Base-by-base conservation (phyloP, 106 monocot genomes). In the Dioscorea zingiberensis region DNA sequence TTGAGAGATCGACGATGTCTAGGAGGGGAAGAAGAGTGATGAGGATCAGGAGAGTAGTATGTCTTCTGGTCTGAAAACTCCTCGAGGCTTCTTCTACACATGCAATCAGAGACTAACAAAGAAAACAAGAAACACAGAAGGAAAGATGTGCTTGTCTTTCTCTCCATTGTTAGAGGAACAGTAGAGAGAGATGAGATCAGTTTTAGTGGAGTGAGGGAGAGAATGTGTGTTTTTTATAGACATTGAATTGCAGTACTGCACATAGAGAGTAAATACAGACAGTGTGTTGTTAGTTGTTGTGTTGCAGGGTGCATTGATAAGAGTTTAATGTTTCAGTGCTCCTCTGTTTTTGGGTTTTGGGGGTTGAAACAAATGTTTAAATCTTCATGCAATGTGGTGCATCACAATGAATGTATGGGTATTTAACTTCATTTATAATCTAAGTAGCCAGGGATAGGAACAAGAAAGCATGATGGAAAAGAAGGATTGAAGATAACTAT, bases 51-150 rank as follows among this genome's bases (percentile, higher is more conserved):
- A 62, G 62, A 63, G 74, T 75, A 71, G 61, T 71, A 71, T 62
- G 26, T 78, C 74, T 83, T 78, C 66, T 74, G 47, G 14, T 74
- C 77, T 54, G 48, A 63, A 19, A 78, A 58, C n/a, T 63, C 78
- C 38, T 56, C 69, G 3, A 70, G 69, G 26, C 30, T 78, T 32
- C 77, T 21, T 13, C 22, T 7, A 74, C 69, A 13, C 65, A 66
- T 45, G 63, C 14, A 19, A 72, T 53, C 10, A 72, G 49, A 55
- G 24, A 60, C 21, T 30, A 78, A 61, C 17, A 58, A 66, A 16
- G 57, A 32, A 5, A 83, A 45, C 26, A 82, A 29, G 17, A 70
- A 55, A 55, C 78, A 74, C 65, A 78, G 10, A n/a, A 76, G 64
- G 32, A 60, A 19, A 65, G 62, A 17, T 23, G 54, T 78, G 25